A percentile compares a stretch with the other conserved stretches of the same genome.
Evolutionary conservation across 2,329 filamentous ascomycete species (phyloP).

Genomic region (Stagonosporopsis tanaceti): DNA sequence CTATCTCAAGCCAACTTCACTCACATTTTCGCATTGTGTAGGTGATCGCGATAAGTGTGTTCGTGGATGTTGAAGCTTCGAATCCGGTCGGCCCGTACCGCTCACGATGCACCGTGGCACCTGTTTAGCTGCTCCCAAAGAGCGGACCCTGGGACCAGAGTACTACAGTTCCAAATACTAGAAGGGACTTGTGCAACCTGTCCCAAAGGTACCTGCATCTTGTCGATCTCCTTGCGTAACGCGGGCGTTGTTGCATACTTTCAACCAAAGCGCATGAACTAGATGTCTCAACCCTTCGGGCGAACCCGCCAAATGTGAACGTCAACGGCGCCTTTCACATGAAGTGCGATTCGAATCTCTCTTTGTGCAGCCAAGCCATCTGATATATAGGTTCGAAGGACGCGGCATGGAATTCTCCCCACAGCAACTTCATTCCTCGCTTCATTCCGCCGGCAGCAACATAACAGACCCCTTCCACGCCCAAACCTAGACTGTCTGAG

Average conservation of each 20-base stretch:
- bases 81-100: conserved; percentile 16
- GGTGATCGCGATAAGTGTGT: not conserved
- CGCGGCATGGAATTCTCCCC: conserved; percentile 27
- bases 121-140: conserved; percentile 13
- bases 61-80: not conserved
- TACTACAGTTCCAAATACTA: conserved; percentile 25
- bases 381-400: conserved; percentile 33
- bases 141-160: conserved; percentile 18
- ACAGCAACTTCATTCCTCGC: conserved; percentile 39
- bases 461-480: conserved; percentile 11
- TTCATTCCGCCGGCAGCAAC: conserved; percentile 34
- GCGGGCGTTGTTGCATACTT: conserved; percentile 27
- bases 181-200: conserved; percentile 26
- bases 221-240: conserved; percentile 30
- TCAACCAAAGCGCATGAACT: conserved; percentile 32
- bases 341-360: conserved; percentile 23
- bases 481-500: conserved; percentile 22
- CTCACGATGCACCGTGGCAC: conserved; percentile 15
- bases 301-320: conserved; percentile 36
- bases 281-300: conserved; percentile 29
- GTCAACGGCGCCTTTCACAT: conserved; percentile 30
- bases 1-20: not conserved
- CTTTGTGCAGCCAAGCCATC: conserved; percentile 16
- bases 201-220: conserved; percentile 39
- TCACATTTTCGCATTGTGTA: not conserved